A percentile compares a stretch with the other conserved stretches of the same genome.
phyloP scores from a whole-genome alignment of 2,329 filamentous ascomycete species.

The Talaromyces verruculosus region DNA sequence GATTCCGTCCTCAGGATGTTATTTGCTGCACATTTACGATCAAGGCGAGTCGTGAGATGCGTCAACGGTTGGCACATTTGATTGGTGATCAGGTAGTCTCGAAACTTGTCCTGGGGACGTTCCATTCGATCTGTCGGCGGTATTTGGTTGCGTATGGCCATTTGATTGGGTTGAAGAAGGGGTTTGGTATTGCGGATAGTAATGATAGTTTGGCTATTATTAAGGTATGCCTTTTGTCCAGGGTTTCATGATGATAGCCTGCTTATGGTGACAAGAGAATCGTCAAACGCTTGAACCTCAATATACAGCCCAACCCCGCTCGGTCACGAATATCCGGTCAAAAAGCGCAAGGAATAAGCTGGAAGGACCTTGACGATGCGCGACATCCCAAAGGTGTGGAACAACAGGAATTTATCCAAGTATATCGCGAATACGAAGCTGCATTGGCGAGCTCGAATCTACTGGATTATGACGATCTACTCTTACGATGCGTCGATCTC shows the following conservation, averaged over 20 bases:
- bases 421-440: slow-evolving; percentile 74
- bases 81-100: slow-evolving; percentile 75
- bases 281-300: slow-evolving; percentile 69
- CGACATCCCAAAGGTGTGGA: slow-evolving; percentile 45
- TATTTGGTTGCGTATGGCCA: slow-evolving; percentile 84
- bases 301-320: slow-evolving; percentile 68
- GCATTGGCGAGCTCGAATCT: slow-evolving; percentile 74
- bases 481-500: slow-evolving; percentile 79
- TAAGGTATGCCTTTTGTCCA: slow-evolving; percentile 42
- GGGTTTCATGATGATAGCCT: no score
- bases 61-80: slow-evolving; percentile 75
- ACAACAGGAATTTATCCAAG: slow-evolving; percentile 63
- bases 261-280: slow-evolving; percentile 56
- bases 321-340: slow-evolving; percentile 69
- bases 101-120: slow-evolving; percentile 83
- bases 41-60: slow-evolving; percentile 93
- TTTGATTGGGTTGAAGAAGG: slow-evolving; percentile 74
- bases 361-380: slow-evolving; percentile 44
- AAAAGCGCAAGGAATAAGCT: slow-evolving; percentile 57
- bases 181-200: slow-evolving; percentile 88
- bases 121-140: slow-evolving; percentile 85
- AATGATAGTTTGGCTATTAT: slow-evolving; percentile 77
- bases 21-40: slow-evolving; percentile 97
- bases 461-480: slow-evolving; percentile 90
- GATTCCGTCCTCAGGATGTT: slow-evolving; percentile 78